A percentile compares a stretch with the other conserved stretches of the same genome.
Evolutionary conservation across 2,329 filamentous ascomycete genomes (phyloP).

Genomic region (Orbilia blumenaviensis): DNA sequence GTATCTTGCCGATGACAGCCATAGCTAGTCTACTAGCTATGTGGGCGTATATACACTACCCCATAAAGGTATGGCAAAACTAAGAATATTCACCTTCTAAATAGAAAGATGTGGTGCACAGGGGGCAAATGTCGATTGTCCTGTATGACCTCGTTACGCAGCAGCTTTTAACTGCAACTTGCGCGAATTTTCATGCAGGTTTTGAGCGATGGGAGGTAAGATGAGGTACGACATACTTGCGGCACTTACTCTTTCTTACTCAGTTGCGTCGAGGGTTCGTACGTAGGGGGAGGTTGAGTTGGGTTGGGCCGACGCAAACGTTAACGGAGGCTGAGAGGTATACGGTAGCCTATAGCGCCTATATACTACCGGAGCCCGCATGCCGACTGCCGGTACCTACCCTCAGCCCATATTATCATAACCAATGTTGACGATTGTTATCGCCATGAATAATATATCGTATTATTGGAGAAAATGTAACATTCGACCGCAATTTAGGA

Average conservation of each 20-base stretch:
- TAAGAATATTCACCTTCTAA: not conserved
- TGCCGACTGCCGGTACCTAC: constrained; percentile 9
- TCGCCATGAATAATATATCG: not conserved
- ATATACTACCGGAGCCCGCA: constrained; percentile 42
- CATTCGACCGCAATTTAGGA: not conserved
- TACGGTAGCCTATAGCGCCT: not conserved
- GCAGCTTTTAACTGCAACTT: too few species aligned
- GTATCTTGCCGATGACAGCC: too few species aligned
- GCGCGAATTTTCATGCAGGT: not conserved
- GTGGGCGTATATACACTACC: too few species aligned
- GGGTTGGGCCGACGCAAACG: not conserved
- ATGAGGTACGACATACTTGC: not conserved
- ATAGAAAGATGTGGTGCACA: not conserved
- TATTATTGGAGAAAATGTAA: too few species aligned
- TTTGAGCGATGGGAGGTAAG: too few species aligned
- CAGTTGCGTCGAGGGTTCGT: too few species aligned
- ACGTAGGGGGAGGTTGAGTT: not conserved
- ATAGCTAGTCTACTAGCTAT: too few species aligned
- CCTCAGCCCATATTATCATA: too few species aligned
- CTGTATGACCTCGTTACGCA: too few species aligned
- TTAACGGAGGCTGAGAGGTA: not conserved
- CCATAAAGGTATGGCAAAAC: too few species aligned
- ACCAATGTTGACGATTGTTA: not conserved
- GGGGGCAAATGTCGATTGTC: too few species aligned
- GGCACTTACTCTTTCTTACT: too few species aligned